Percentiles rank a stretch among this genome's conserved stretches.
These are phyloP conservation scores for Phytophthora meadii DNA, from an alignment of 352 stramenopile species.

Conservation along the genomic window DNA sequence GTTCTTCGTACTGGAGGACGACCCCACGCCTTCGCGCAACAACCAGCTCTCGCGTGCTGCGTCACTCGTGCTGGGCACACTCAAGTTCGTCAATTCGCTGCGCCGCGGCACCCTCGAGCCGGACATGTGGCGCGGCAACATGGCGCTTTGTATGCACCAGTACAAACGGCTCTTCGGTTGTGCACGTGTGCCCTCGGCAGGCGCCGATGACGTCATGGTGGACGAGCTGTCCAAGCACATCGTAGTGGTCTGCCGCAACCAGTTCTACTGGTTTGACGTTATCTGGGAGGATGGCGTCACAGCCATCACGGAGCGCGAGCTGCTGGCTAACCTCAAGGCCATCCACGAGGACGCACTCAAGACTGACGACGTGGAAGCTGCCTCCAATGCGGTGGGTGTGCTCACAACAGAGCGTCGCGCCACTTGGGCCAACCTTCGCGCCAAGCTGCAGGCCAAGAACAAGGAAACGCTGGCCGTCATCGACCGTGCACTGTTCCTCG, in stretches of 20 bases:
- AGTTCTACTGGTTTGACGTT: slow-evolving; percentile 97
- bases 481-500: slow-evolving; percentile 94
- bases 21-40: slow-evolving; percentile 88
- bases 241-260: slow-evolving; percentile 93
- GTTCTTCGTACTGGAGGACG: slow-evolving; percentile 95
- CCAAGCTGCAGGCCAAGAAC: slow-evolving; percentile 77
- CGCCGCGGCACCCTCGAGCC: slow-evolving; percentile 91
- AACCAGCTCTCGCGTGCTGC: slow-evolving; percentile 91
- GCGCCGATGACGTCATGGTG: slow-evolving; percentile 83
- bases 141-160: slow-evolving; percentile 96
- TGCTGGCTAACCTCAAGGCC: slow-evolving; percentile 91
- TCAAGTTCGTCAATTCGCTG: slow-evolving; percentile 93
- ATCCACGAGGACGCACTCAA: slow-evolving; percentile 90
- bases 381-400: slow-evolving; percentile 85
- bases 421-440: slow-evolving; percentile 90
- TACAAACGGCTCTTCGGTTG: slow-evolving; percentile 93
- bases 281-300: slow-evolving; percentile 87
- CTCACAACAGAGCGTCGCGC: slow-evolving; percentile 92
- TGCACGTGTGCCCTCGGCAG: slow-evolving; percentile 80
- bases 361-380: slow-evolving; percentile 58
- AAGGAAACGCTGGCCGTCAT: slow-evolving; percentile 89
- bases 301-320: slow-evolving; percentile 91
- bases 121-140: slow-evolving; percentile 89
- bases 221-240: slow-evolving; percentile 90
- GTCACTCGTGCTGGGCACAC: slow-evolving; percentile 89